Conservation (phyloP, 148 eudicot species). For the Polygonum maritimum region DNA sequence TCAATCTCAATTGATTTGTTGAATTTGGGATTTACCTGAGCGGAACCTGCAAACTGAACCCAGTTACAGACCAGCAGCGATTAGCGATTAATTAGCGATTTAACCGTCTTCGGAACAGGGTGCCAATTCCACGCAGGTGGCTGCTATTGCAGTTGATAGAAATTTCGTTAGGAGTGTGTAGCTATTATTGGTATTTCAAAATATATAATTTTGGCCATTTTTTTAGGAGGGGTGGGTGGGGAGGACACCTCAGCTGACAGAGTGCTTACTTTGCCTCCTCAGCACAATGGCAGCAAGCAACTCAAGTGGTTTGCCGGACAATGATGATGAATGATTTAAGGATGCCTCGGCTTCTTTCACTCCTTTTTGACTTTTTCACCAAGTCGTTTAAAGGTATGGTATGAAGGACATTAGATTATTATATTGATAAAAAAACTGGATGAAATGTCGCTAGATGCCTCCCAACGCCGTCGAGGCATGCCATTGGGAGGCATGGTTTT, state of each 20-base stretch:
- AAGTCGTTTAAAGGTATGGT: no score
- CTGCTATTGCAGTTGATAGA: not conserved
- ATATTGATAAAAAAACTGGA: no score
- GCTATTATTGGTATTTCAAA: not conserved
- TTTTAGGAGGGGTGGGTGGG: slow-evolving; percentile 7
- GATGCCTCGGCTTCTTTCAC: no score
- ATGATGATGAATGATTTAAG: not conserved
- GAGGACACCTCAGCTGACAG: slow-evolving; percentile 8
- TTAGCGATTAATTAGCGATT: not conserved
- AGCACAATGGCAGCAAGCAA: not conserved
- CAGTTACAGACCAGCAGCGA: not conserved
- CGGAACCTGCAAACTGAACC: not conserved
- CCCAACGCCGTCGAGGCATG: no score
- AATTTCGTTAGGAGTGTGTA: not conserved
- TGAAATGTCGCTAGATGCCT: no score
- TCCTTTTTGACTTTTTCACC: not conserved
- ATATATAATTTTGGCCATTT: not conserved
- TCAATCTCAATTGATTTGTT: not conserved
- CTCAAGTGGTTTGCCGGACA: not conserved
- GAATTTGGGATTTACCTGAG: slow-evolving; percentile 5
- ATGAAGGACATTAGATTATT: no score
- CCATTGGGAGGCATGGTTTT: no score
- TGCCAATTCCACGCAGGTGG: not conserved
- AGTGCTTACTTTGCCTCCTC: not conserved
- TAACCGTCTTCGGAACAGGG: not conserved